phyloP scores from a whole-genome alignment of 2,329 filamentous ascomycete species.

The Ascochyta clinopodiicola region DNA sequence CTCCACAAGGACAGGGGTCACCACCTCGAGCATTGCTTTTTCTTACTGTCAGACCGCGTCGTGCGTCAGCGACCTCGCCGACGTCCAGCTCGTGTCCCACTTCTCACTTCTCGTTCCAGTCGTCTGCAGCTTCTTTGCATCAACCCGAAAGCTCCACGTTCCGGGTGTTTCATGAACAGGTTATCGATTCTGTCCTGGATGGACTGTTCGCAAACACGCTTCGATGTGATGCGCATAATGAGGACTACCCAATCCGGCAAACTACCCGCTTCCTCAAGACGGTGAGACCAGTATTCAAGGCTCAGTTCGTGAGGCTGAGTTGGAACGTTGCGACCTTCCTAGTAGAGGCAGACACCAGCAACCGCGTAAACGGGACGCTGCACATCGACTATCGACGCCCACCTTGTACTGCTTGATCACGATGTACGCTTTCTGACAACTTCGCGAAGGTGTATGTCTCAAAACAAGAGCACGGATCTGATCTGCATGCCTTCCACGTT shows the following conservation, averaged over 20 bases:
- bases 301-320: too few relatives aligned
- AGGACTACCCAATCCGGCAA: neutral
- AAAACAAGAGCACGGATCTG: constrained; percentile 14
- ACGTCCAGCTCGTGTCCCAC: constrained; percentile 21
- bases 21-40: constrained; percentile 21
- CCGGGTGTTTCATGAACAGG: constrained; percentile 12
- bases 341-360: neutral
- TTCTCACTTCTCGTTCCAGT: constrained; percentile 17
- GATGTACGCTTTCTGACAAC: neutral
- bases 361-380: neutral
- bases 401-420: neutral
- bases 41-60: constrained; percentile 8
- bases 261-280: neutral
- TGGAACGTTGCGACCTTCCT: neutral
- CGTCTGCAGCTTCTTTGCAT: constrained; percentile 21
- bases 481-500: constrained; percentile 22
- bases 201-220: neutral
- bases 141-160: constrained; percentile 10
- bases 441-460: constrained; percentile 3
- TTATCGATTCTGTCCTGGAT: neutral
- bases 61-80: constrained; percentile 23
- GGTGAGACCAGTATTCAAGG: too few relatives aligned
- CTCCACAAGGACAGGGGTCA: constrained; percentile 14
- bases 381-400: neutral
- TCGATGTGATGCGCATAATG: neutral